These are phyloP conservation scores for Sporothrix variecibatus DNA, from an alignment of 2,329 filamentous ascomycete species.

Conservation along the genomic window DNA sequence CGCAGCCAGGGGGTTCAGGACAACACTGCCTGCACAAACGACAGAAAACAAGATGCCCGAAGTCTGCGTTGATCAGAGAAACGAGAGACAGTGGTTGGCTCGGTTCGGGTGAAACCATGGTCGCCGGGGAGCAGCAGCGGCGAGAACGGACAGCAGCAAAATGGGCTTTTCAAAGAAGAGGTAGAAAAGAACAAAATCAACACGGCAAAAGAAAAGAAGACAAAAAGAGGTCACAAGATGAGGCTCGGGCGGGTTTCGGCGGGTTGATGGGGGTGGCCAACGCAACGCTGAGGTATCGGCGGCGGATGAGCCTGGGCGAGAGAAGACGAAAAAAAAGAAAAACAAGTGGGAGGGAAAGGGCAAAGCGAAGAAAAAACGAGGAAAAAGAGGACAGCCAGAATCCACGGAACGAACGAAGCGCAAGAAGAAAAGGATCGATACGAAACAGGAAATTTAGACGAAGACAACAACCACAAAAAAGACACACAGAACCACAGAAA, in stretches of 20 bases:
- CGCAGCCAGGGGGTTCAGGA: neutral
- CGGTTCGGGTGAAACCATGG: conserved; percentile 23
- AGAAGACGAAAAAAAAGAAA: neutral
- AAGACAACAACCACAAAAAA: neutral
- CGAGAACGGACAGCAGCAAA: conserved; percentile 18
- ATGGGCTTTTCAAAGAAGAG: neutral
- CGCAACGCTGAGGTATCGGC: neutral
- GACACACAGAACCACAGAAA: neutral
- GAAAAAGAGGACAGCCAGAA: neutral
- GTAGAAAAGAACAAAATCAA: neutral
- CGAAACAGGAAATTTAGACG: conserved; percentile 13
- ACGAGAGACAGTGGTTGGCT: conserved; percentile 25
- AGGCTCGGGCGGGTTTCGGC: neutral
- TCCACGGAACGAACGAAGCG: neutral
- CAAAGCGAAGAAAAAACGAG: no score
- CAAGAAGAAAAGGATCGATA: neutral
- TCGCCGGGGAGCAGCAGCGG: conserved; percentile 13
- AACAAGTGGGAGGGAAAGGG: neutral
- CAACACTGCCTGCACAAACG: conserved; percentile 8
- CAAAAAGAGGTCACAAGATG: neutral
- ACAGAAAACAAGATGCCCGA: conserved; percentile 15
- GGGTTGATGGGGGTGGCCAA: neutral
- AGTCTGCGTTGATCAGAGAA: conserved; percentile 6
- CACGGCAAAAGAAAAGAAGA: neutral
- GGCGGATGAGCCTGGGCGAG: neutral